A percentile compares a stretch with the other conserved stretches of the same genome.
These are phyloP conservation scores for Neckera pumila DNA, from an alignment of 225 moss, liverwort and hornwort genomes.

Conservation along the genomic window DNA sequence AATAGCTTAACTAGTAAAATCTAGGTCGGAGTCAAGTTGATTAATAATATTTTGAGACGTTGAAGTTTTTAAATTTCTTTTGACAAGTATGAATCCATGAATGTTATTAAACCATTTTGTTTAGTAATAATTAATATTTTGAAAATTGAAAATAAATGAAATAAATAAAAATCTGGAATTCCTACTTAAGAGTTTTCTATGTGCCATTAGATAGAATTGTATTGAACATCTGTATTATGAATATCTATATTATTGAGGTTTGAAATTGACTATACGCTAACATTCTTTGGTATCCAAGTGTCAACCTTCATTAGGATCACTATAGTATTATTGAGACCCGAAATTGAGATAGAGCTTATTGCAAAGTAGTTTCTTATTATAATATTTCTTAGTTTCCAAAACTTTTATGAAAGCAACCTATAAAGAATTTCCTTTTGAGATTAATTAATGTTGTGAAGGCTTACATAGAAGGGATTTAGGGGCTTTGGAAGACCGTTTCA, in stretches of 20 bases:
- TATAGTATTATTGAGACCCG: neutral
- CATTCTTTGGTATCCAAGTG: neutral
- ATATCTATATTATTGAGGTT: neutral
- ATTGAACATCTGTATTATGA: neutral
- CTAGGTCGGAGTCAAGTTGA: fast-evolving
- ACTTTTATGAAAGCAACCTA: fast-evolving
- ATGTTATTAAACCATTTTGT: neutral
- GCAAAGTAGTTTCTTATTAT: too few relatives aligned
- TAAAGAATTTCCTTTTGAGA: neutral
- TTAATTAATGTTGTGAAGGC: fast-evolving
- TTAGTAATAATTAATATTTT: neutral
- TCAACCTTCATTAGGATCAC: too few relatives aligned
- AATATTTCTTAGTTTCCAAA: fast-evolving
- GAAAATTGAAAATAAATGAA: neutral
- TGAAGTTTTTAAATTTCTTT: neutral
- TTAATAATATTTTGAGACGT: neutral
- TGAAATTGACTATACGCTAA: fast-evolving
- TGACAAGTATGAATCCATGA: neutral
- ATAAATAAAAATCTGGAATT: neutral
- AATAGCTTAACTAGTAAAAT: too few relatives aligned
- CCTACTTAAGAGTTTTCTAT: neutral
- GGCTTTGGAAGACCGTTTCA: too few relatives aligned
- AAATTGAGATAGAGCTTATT: neutral
- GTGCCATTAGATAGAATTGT: neutral
- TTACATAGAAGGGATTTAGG: too few relatives aligned